Conservation (phyloP, 2,329 filamentous ascomycete species). For the Pseudocercospora vitis region DNA sequence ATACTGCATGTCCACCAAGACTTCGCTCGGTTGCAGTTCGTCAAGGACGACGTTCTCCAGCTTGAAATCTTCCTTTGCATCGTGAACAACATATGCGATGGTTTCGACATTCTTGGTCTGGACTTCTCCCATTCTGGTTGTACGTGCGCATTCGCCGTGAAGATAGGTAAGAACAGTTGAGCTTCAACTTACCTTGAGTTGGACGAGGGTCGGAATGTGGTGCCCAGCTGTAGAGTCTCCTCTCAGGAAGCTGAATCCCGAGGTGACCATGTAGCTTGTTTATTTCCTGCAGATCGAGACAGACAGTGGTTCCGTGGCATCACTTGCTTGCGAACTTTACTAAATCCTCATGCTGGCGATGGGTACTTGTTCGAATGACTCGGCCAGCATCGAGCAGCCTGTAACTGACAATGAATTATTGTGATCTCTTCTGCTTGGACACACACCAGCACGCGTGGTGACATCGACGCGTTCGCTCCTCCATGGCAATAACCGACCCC, state of each 20-base stretch:
- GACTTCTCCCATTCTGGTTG: neutral
- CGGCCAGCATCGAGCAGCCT: no score
- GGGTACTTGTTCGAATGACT: no score
- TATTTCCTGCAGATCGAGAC: neutral
- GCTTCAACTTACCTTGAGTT: neutral
- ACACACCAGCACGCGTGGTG: neutral
- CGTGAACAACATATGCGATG: conserved; percentile 22
- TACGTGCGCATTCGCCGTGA: neutral
- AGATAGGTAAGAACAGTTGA: neutral
- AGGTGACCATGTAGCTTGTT: neutral
- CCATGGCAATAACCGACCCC: neutral
- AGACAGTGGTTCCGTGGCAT: neutral
- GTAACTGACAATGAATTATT: neutral
- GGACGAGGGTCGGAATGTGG: neutral
- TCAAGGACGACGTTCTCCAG: conserved; percentile 23
- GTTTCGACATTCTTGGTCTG: neutral
- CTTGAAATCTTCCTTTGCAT: conserved; percentile 22
- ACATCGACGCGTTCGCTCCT: neutral
- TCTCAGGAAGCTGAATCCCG: neutral
- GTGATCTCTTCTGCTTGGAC: neutral
- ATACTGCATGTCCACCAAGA: conserved; percentile 27
- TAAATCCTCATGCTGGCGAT: no score
- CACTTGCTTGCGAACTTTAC: no score
- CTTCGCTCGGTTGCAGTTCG: conserved; percentile 21
- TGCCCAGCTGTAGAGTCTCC: neutral